These are phyloP conservation scores for Incumbomyces lentus DNA, from an alignment of 2,329 filamentous ascomycete genomes.

Conservation along the genomic window DNA sequence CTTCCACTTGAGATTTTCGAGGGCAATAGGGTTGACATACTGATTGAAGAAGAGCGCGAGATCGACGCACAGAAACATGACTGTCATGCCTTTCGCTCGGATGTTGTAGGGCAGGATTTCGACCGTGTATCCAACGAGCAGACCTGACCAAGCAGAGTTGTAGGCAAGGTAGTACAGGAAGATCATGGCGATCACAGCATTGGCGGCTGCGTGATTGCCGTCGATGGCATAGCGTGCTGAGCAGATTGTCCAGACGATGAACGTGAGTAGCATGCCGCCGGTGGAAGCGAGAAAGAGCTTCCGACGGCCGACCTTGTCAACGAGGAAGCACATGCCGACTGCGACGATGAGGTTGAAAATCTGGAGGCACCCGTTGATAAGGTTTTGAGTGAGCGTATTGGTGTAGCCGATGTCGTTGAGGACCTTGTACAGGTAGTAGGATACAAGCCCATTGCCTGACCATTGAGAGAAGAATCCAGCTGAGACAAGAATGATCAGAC, in stretches of 20 bases:
- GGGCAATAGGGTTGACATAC: constrained; percentile 38
- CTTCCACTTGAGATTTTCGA: constrained; percentile 41
- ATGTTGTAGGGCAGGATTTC: constrained; percentile 42
- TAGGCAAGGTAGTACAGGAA: constrained; percentile 35
- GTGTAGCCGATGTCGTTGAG: no score
- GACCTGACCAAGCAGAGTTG: constrained; percentile 27
- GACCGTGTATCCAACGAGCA: constrained; percentile 32
- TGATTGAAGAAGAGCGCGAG: constrained; percentile 38
- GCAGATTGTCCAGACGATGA: background rate
- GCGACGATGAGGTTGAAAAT: constrained; percentile 1
- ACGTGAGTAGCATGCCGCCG: constrained; percentile 21
- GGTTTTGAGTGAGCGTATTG: background rate
- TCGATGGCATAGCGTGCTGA: background rate
- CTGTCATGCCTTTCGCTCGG: constrained; percentile 33
- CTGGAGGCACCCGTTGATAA: constrained; percentile 15
- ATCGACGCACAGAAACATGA: constrained; percentile 29
- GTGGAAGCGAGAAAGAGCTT: constrained; percentile 42
- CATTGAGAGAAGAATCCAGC: no score
- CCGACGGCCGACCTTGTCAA: constrained; percentile 46
- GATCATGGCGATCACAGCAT: constrained; percentile 32
- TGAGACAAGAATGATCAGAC: no score
- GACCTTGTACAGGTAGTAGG: no score
- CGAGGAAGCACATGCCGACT: constrained; percentile 35
- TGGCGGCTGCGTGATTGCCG: background rate
- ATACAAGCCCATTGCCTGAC: no score